Evolutionary conservation across 257 asterid genomes (phyloP), one percentile per base, ranked within the genome.

Genomic region (Lycium barbarum): DNA sequence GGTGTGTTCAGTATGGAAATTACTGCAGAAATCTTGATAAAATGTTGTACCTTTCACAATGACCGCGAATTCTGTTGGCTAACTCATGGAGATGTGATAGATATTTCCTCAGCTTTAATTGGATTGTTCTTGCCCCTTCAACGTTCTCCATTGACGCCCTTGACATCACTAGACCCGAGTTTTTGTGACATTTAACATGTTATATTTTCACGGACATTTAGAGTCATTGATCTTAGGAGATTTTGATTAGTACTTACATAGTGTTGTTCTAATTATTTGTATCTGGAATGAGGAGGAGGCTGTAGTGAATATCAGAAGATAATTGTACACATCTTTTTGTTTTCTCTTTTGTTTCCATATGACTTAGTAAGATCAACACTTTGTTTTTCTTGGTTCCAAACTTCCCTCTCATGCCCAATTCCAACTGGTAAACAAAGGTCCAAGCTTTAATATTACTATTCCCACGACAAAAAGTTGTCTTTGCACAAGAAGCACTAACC

Each of bases 41-140:
- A 73, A 81, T 18, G 63, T 62, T n/a, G 84, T 84, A 89, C 94
- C 10, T 58, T 62, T 61, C 97, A 93, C 91, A 89, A 88, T 53
- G 96, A 94, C 84, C 89, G 86, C 5, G 93, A 94, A 85, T 94
- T 92, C 87, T 94, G 98, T 82, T 94, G 97, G 98, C 58, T 94
- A 66, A 91, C 97, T 2, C 96, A 92, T 76, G 98, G 93, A 87
- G 98, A 94, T 36, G 88, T 92, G 57, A 81, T 94, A 81, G 95
- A 65, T 94, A 91, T 81, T 91, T 94, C 45, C 93, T 92, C 68
- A 87, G 93, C 87, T 92, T 26, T 96, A 7, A 92, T 94, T 17
- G 93, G 95, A 76, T 88, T 91, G 14, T 92, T 94, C 90, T 92
- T 96, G 6, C 92, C 93, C 0, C 81, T 92, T 8, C 93, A 5